Evolutionary conservation across 176 grass and related monocot genomes (phyloP), one percentile per base, ranked within the genome.

Genomic region (Coix lacrymajobi): DNA sequence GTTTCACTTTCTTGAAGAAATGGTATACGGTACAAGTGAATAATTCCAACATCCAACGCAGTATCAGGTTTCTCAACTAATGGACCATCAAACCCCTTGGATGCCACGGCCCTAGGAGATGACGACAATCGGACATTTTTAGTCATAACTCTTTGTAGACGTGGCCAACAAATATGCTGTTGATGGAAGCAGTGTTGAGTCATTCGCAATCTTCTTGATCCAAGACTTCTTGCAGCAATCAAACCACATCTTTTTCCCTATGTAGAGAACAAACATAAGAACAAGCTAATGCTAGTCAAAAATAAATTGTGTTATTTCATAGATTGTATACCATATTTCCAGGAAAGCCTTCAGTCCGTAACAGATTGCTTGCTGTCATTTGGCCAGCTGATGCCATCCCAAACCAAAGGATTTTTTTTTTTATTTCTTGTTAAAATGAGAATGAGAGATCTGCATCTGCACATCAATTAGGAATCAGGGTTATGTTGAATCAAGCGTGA

Each of bases 11-110:
- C 92, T 80, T 91, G 90, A 82, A 97, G 89, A 88, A 94, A 84
- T 15, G 92, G 94, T 48, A 37, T 81, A n/a, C 90, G 89, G 44
- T 92, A 94, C 62, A 97, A 81, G 45, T 97, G 94, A 56, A 97
- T 78, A 67, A 97, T 79, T 44, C 79, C 49, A 83, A 9, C 40
- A 65, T 38, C 45, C 30, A 26, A 9, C 3, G 13, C 31, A 82
- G 49, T 22, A 70, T 54, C 46, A 83, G 62, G 73, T 78, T 87
- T 60, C 45, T 89, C 73, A 11, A 72, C 64, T 45, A 92, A 74
- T 44, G 83, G 77, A 62, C 71, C 92, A 29, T 88, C 41, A 44
- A 89, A 80, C 2, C 48, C 81, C 46, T 79, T 94, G 0, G 92
- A 94, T 66, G 77, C 79, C n/a, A 88, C 39, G 3, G 79, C 89